A percentile compares a stretch with the other conserved stretches of the same genome.
These are phyloP conservation scores for Nannizziopsis barbatae DNA, from an alignment of 2,329 filamentous ascomycete species.

Conservation along the genomic window DNA sequence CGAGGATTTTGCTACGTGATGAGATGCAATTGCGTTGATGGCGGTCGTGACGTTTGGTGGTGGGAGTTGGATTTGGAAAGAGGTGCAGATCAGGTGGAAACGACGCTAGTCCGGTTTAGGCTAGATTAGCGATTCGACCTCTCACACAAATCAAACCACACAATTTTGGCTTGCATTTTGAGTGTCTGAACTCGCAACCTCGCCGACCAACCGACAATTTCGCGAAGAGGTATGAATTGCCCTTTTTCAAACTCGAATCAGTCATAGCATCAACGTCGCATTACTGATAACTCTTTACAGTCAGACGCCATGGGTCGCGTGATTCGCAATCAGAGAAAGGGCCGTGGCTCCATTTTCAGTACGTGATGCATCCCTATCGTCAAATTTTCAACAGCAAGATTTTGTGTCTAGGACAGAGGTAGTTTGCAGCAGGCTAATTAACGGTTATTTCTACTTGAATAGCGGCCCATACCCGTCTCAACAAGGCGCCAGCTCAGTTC, in stretches of 20 bases:
- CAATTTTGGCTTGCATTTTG: conserved; percentile 25
- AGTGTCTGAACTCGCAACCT: conserved; percentile 30
- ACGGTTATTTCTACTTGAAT: conserved; percentile 15
- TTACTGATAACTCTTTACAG: conserved; percentile 30
- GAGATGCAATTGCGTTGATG: too few relatives aligned
- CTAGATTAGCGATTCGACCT: conserved; percentile 36
- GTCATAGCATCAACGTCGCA: conserved; percentile 13
- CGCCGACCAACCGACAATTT: conserved; percentile 30
- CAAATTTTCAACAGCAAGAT: conserved; percentile 14
- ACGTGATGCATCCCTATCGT: conserved; percentile 38
- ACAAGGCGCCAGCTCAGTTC: conserved; percentile 94
- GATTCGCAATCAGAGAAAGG: conserved; percentile 67
- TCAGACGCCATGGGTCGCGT: conserved; percentile 53
- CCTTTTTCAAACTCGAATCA: neutral
- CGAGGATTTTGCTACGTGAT: too few relatives aligned
- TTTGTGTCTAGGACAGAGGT: conserved; percentile 12
- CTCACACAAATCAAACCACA: conserved; percentile 37
- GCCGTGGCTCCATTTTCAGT: conserved; percentile 69
- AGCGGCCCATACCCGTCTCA: conserved; percentile 78
- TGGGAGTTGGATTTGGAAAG: neutral
- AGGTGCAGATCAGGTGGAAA: neutral
- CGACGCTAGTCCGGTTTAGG: conserved; percentile 28
- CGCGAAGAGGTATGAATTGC: conserved; percentile 34
- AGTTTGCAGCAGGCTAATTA: conserved; percentile 14
- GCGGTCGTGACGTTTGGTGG: too few relatives aligned